These are phyloP conservation scores for Ceratobasidium sp. DNA, from an alignment of 1,284 basidiomycete genomes.

Conservation along the genomic window DNA sequence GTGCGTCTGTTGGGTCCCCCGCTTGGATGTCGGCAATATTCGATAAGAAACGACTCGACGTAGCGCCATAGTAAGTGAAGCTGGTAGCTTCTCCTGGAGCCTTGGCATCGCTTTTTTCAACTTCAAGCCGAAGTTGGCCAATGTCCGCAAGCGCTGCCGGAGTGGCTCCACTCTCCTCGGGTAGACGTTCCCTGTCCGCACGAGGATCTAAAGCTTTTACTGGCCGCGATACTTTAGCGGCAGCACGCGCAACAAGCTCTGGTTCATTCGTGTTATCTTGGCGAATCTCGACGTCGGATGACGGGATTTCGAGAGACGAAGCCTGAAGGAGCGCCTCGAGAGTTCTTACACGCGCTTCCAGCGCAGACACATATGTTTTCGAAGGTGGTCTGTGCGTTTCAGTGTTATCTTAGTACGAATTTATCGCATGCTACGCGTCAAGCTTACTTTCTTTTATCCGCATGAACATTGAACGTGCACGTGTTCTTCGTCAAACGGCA, in stretches of 20 bases:
- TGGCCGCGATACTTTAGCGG: not conserved
- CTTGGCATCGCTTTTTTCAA: no score
- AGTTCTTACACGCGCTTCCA: constrained; percentile 35
- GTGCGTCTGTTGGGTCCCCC: not conserved
- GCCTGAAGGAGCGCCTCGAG: constrained; percentile 30
- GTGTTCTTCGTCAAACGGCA: constrained; percentile 29
- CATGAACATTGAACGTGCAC: constrained; percentile 39
- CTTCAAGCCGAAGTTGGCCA: constrained; percentile 26
- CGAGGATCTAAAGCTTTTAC: constrained; percentile 35
- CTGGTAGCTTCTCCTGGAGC: no score
- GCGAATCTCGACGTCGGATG: constrained; percentile 36
- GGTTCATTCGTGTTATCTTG: constrained; percentile 14
- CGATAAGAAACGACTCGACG: constrained; percentile 36
- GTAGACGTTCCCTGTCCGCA: constrained; percentile 26
- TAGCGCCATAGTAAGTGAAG: constrained; percentile 32
- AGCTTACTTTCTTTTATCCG: constrained; percentile 36
- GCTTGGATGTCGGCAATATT: not conserved
- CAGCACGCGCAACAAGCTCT: constrained; percentile 2
- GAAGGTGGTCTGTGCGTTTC: constrained; percentile 38
- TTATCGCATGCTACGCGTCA: not conserved
- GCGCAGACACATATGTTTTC: constrained; percentile 29
- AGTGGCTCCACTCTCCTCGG: constrained; percentile 38
- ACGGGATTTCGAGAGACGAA: constrained; percentile 26
- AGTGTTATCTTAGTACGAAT: not conserved
- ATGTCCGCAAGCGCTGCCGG: constrained; percentile 22